Evolutionary conservation across 148 eudicot species (phyloP).

Genomic region (Persicaria tinctoria): DNA sequence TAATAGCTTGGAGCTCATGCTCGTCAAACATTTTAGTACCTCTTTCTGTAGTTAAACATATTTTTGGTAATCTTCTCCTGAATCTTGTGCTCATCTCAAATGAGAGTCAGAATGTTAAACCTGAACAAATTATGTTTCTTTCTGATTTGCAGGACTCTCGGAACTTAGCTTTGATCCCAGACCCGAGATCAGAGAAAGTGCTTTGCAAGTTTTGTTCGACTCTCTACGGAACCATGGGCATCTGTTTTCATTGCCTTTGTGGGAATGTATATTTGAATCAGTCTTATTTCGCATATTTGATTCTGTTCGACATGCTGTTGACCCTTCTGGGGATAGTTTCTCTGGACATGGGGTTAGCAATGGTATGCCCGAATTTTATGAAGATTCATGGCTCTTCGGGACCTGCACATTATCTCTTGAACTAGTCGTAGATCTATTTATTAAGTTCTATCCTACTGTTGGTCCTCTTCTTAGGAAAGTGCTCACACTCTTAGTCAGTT

Average conservation of each 20-base stretch:
- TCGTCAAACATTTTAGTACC: background rate
- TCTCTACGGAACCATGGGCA: slow-evolving; percentile 89
- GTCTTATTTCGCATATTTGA: slow-evolving; percentile 95
- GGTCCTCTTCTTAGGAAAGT: slow-evolving; percentile 83
- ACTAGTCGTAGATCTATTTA: slow-evolving; percentile 88
- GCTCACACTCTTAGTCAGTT: slow-evolving; percentile 72
- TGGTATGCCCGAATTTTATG: slow-evolving; percentile 60
- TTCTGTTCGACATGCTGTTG: slow-evolving; percentile 86
- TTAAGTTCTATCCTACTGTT: slow-evolving; percentile 81
- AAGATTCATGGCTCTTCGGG: slow-evolving; percentile 97
- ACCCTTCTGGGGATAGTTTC: slow-evolving; percentile 59
- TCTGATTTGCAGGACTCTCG: slow-evolving; percentile 57
- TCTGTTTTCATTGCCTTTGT: slow-evolving; percentile 78
- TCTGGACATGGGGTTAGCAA: slow-evolving; percentile 28
- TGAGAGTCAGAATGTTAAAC: background rate
- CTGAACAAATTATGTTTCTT: background rate
- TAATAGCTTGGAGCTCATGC: background rate
- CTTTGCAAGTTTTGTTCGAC: slow-evolving; percentile 86
- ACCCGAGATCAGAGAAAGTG: slow-evolving; percentile 89
- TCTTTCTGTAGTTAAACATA: too few species aligned
- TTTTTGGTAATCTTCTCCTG: background rate
- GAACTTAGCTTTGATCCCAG: slow-evolving; percentile 99
- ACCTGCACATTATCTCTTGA: slow-evolving; percentile 97
- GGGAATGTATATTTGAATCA: slow-evolving; percentile 96
- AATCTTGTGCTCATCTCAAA: too few species aligned